A percentile compares a stretch with the other conserved stretches of the same genome.
These are phyloP conservation scores for Arabidopsis arenosa DNA, from an alignment of 345 rosid species.

Conservation along the genomic window DNA sequence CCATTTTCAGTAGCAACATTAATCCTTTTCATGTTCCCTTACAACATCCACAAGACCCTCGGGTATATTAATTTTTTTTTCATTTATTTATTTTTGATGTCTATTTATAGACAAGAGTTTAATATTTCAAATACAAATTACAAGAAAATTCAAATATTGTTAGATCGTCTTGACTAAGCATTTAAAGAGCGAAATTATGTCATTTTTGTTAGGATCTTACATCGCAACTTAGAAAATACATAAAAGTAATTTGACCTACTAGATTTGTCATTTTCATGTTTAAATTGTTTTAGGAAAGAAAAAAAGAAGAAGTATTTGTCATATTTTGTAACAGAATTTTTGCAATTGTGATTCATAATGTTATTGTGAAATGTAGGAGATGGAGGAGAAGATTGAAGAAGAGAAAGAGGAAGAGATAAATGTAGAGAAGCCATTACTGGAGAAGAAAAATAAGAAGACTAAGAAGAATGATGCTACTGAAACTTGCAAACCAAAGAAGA, in stretches of 20 bases:
- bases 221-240: neutral
- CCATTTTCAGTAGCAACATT: constrained; percentile 46
- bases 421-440: constrained; percentile 33
- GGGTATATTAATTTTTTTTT: too few species aligned
- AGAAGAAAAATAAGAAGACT: constrained; percentile 16
- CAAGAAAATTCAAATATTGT: neutral
- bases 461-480: constrained; percentile 34
- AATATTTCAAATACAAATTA: neutral
- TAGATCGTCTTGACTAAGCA: neutral
- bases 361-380: constrained; percentile 29
- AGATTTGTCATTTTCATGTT: neutral
- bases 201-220: neutral
- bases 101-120: neutral
- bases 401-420: constrained; percentile 31
- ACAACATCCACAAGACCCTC: constrained; percentile 30
- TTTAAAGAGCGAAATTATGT: neutral
- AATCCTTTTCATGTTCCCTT: constrained; percentile 42
- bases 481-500: constrained; percentile 45
- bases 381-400: constrained; percentile 37
- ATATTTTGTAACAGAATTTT: neutral
- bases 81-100: neutral
- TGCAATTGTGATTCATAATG: neutral
- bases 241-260: neutral
- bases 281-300: neutral
- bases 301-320: neutral